Conservation (phyloP, 1,284 basidiomycete species). For the Tylopilus orsonianus region DNA sequence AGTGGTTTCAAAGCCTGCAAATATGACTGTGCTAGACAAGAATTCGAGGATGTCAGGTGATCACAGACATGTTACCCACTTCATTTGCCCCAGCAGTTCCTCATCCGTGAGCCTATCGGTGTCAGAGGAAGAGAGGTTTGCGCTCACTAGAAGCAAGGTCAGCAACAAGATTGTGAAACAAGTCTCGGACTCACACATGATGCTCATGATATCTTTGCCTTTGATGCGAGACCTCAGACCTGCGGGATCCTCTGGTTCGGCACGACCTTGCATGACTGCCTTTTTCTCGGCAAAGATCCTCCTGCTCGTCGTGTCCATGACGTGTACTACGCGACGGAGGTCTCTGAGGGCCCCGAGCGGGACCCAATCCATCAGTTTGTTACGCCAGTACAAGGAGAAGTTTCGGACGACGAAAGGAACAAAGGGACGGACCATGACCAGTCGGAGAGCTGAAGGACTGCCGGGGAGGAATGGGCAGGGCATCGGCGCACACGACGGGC, state of each 20-base stretch:
- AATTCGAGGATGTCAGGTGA: background rate
- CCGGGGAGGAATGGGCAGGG: background rate
- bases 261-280: constrained; percentile 23
- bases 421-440: constrained; percentile 47
- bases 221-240: constrained; percentile 16
- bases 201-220: constrained; percentile 50
- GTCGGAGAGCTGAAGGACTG: constrained; percentile 47
- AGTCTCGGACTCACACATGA: constrained; percentile 41
- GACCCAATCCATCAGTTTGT: constrained; percentile 45
- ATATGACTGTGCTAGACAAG: constrained; percentile 35
- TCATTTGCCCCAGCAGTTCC: constrained; percentile 37
- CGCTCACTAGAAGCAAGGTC: constrained; percentile 25
- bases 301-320: constrained; percentile 47
- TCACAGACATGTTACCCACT: constrained; percentile 17
- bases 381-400: constrained; percentile 43
- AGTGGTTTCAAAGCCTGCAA: constrained; percentile 41
- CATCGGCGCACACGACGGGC: background rate
- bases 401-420: constrained; percentile 46
- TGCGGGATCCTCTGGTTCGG: constrained; percentile 20
- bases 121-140: constrained; percentile 30
- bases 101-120: constrained; percentile 34
- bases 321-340: constrained; percentile 45
- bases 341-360: constrained; percentile 44
- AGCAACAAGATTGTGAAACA: background rate
- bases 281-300: constrained; percentile 42